phyloP scores from a whole-genome alignment of 2,329 filamentous ascomycete species.

The Zymoseptoria pseudotritici region DNA sequence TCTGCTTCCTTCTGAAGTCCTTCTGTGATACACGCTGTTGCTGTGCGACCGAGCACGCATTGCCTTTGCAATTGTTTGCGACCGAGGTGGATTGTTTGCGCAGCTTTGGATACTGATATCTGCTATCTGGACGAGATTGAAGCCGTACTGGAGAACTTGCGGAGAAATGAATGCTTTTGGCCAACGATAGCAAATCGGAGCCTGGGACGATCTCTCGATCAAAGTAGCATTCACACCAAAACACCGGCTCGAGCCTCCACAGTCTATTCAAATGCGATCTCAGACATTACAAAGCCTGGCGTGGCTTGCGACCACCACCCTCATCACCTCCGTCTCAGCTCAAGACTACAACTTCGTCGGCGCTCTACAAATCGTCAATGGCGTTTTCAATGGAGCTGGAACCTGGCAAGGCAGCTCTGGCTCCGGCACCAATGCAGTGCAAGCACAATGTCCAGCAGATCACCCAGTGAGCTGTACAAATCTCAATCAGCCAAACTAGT shows the following conservation, averaged over 20 bases:
- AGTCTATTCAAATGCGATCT: not conserved
- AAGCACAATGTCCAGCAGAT: slow-evolving; percentile 30
- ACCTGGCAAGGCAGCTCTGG: slow-evolving; percentile 8
- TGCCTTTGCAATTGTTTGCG: not conserved
- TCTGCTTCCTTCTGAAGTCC: not conserved
- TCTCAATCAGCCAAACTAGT: slow-evolving; percentile 39
- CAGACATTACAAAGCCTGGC: not conserved
- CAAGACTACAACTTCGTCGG: slow-evolving; percentile 27
- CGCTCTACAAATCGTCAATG: slow-evolving; percentile 20
- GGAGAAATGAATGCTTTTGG: not conserved
- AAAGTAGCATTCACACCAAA: not conserved
- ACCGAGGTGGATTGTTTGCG: not conserved
- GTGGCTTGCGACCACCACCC: not conserved
- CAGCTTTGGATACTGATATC: not conserved
- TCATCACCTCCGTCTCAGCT: not conserved
- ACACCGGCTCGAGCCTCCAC: not conserved
- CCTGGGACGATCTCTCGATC: not conserved
- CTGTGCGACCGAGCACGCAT: not conserved
- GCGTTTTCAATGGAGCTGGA: slow-evolving; percentile 12
- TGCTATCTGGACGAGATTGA: not conserved
- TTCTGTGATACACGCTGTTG: not conserved
- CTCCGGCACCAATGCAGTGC: slow-evolving; percentile 25
- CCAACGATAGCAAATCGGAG: not conserved
- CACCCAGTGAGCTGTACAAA: slow-evolving; percentile 35
- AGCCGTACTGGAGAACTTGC: not conserved